Base-by-base conservation (phyloP, 148 eudicot species). In the Fagopyrum esculentum region DNA sequence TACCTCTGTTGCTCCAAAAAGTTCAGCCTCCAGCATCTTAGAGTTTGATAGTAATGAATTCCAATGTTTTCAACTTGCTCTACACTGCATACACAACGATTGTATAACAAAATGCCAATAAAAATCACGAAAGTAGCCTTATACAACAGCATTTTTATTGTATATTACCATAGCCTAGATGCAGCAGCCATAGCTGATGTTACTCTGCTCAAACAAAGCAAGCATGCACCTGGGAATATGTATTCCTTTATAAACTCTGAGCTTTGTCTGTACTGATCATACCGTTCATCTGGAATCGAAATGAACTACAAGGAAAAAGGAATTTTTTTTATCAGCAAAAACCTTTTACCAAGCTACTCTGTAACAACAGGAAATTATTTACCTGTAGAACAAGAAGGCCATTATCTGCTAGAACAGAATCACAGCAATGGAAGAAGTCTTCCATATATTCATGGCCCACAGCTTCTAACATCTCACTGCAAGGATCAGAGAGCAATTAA, bases 391-490 rank as follows among this genome's bases (percentile, higher is more conserved):
- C 93, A 30, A 94, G 64, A 71, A 94, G 82, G 1, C 98, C 98
- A 75, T 87, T 78, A 45, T 85, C 76, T 63, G 93, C 93, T 78
- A 94, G 77, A 56, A 79, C 59, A 12, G 93, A 86, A 19, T 91
- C 98, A 60, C 95, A 90, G 60, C 91, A 80, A 4, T 66, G 78
- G 64, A 91, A 94, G 60, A 91, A 94, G 45, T 88, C 91, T 63
- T 87, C 89, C 91, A 91, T 83, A 77, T 73, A 94, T 76, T 94
- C 97, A 74, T 94, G 97, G 17, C 98, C 98, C 45, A 94, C 95
- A 69, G 85, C 84, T 81, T 94, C 98, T 77, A 94, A 74, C 98
- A 94, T 89, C 90, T 83, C 98, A 80, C 98, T 94, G 82, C 71
- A 22, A 17, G 16, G 52, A 49, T 49, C 11, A 49, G 52, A 49